Percentiles rank a stretch among this genome's conserved stretches.
Conservation (phyloP, 306 rosid species). For the Castanospermum australe region DNA sequence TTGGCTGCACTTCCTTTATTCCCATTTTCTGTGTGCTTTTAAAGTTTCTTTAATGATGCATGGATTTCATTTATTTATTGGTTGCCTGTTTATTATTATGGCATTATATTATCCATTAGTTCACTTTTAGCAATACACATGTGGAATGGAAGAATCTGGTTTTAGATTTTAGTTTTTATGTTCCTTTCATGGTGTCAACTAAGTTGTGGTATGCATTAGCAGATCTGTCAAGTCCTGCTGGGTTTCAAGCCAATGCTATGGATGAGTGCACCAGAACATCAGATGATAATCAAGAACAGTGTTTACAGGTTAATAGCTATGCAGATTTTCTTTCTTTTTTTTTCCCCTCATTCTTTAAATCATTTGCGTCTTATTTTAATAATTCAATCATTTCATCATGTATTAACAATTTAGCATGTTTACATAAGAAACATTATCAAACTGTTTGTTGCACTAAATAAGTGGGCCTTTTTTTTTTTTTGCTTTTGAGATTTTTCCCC, state of each 20-base stretch:
- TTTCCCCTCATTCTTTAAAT: neutral
- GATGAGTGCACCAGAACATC: conserved; percentile 29
- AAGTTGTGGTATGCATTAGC: conserved; percentile 13
- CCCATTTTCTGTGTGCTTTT: neutral
- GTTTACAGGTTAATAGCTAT: conserved; percentile 48
- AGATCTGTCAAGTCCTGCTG: conserved; percentile 43
- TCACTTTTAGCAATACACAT: neutral
- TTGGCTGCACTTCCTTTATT: neutral
- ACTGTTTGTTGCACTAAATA: neutral
- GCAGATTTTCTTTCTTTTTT: neutral
- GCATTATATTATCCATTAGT: neutral
- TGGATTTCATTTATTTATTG: neutral
- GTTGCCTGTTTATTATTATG: neutral
- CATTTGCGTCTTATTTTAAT: neutral
- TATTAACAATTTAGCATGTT: neutral
- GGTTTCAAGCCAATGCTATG: conserved; percentile 28
- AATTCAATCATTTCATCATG: conserved; percentile 9
- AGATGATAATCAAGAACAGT: conserved; percentile 37
- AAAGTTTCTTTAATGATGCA: neutral
- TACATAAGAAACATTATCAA: neutral
- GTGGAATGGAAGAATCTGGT: neutral
- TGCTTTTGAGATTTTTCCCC: neutral
- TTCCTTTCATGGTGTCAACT: conserved; percentile 21
- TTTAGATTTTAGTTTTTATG: neutral
- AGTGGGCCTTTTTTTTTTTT: no score